Percentiles rank a stretch among this genome's conserved stretches.
phyloP scores from a whole-genome alignment of 2,329 filamentous ascomycete genomes.

The Hypomyces rosellus region DNA sequence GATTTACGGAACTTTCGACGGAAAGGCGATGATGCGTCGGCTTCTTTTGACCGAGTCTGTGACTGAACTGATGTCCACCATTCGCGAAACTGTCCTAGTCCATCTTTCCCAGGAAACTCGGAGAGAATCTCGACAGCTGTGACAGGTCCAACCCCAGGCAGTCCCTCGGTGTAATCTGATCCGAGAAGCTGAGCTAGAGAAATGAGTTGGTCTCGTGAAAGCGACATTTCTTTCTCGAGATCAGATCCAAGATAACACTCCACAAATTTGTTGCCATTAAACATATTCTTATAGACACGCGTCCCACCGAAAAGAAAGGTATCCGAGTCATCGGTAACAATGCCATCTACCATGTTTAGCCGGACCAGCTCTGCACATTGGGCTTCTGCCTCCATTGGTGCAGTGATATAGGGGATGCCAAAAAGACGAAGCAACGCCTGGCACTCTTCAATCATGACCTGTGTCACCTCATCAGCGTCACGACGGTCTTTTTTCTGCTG shows the following conservation, averaged over 20 bases:
- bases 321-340: conserved; percentile 96
- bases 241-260: conserved; percentile 87
- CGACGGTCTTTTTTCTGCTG: conserved; percentile 95
- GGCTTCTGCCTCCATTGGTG: conserved; percentile 97
- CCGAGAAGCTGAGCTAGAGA: conserved; percentile 85
- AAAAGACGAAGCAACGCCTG: conserved; percentile 86
- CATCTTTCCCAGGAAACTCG: conserved; percentile 63
- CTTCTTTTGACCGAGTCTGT: conserved; percentile 56
- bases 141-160: conserved; percentile 86
- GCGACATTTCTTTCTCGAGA: conserved; percentile 80
- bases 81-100: conserved; percentile 69
- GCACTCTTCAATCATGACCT: conserved; percentile 93
- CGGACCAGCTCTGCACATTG: conserved; percentile 89
- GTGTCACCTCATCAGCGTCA: conserved; percentile 93
- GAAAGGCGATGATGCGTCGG: conserved; percentile 57
- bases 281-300: conserved; percentile 98
- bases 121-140: conserved; percentile 91
- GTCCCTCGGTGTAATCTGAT: conserved; percentile 89
- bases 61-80: conserved; percentile 83
- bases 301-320: conserved; percentile 96
- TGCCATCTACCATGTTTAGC: conserved; percentile 87
- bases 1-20: conserved; percentile 78
- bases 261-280: conserved; percentile 96
- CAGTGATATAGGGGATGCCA: conserved; percentile 91
- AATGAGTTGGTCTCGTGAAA: conserved; percentile 83